These are phyloP conservation scores for Tricholoma flavovirens DNA, from an alignment of 768 basidiomycete species.

Conservation along the genomic window DNA sequence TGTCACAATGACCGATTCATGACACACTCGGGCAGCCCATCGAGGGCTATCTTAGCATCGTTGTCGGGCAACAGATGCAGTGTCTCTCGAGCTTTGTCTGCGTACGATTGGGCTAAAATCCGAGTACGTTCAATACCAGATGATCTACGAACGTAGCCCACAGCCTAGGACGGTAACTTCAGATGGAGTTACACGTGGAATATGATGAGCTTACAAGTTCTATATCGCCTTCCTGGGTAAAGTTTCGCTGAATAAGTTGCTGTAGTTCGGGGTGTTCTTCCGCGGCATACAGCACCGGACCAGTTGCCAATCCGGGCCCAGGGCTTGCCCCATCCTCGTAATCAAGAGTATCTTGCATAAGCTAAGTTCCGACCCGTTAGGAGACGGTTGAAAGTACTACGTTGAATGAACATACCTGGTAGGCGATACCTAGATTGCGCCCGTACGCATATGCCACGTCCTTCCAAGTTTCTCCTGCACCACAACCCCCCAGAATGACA, in stretches of 20 bases:
- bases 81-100: slow-evolving; percentile 67
- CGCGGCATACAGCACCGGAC: slow-evolving; percentile 80
- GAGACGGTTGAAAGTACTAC: slow-evolving; percentile 3
- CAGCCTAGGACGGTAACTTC: slow-evolving; percentile 40
- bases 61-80: slow-evolving; percentile 72
- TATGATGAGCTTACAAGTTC: slow-evolving; percentile 51
- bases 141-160: slow-evolving; percentile 59
- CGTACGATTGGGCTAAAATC: slow-evolving; percentile 69
- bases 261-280: slow-evolving; percentile 77
- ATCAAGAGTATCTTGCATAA: slow-evolving; percentile 80
- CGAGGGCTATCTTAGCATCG: slow-evolving; percentile 72
- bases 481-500: slow-evolving; percentile 81
- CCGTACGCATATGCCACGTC: slow-evolving; percentile 91
- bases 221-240: slow-evolving; percentile 72
- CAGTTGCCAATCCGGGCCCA: slow-evolving; percentile 51
- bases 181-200: neutral
- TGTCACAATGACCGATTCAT: slow-evolving; percentile 50
- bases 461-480: slow-evolving; percentile 75
- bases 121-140: slow-evolving; percentile 77
- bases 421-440: slow-evolving; percentile 83
- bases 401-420: slow-evolving; percentile 21
- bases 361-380: slow-evolving; percentile 35
- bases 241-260: slow-evolving; percentile 74
- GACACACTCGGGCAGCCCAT: slow-evolving; percentile 63
- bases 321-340: slow-evolving; percentile 43